Conservation (phyloP, 106 monocot genomes). For the Dioscorea alata region DNA sequence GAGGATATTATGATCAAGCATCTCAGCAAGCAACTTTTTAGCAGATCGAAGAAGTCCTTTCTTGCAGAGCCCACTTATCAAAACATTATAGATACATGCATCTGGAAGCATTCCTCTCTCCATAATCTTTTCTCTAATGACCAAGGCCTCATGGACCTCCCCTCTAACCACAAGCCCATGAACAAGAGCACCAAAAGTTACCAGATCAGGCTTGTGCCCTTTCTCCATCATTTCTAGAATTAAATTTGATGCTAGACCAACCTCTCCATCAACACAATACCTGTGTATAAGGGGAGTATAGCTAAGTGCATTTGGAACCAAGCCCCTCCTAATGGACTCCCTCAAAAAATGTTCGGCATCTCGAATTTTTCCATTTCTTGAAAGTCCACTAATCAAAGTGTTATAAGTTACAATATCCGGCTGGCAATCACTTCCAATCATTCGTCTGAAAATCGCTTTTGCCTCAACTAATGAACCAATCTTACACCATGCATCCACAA, state of each 20-base stretch:
- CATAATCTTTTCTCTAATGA: slow-evolving; percentile 51
- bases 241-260: slow-evolving; percentile 36
- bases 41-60: slow-evolving; percentile 67
- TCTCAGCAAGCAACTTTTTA: slow-evolving; percentile 58
- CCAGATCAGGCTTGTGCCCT: slow-evolving; percentile 60
- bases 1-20: slow-evolving; percentile 55
- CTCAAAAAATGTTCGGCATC: slow-evolving; percentile 49
- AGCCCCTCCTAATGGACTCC: slow-evolving; percentile 26
- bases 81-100: slow-evolving; percentile 65
- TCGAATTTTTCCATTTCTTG: slow-evolving; percentile 21
- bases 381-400: slow-evolving; percentile 61
- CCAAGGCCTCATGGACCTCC: slow-evolving; percentile 56
- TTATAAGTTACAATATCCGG: slow-evolving; percentile 72
- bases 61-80: slow-evolving; percentile 86
- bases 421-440: slow-evolving; percentile 42
- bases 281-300: slow-evolving; percentile 82
- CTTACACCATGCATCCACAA: slow-evolving; percentile 52
- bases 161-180: slow-evolving; percentile 67
- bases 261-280: slow-evolving; percentile 44
- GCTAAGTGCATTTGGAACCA: slow-evolving; percentile 49
- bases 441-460: slow-evolving; percentile 50
- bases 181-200: slow-evolving; percentile 80
- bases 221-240: slow-evolving; percentile 49
- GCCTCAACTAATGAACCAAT: slow-evolving; percentile 37
- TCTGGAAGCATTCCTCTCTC: slow-evolving; percentile 58